phyloP scores from a whole-genome alignment of 2,329 filamentous ascomycete species.

The Xylariaceae sp. region DNA sequence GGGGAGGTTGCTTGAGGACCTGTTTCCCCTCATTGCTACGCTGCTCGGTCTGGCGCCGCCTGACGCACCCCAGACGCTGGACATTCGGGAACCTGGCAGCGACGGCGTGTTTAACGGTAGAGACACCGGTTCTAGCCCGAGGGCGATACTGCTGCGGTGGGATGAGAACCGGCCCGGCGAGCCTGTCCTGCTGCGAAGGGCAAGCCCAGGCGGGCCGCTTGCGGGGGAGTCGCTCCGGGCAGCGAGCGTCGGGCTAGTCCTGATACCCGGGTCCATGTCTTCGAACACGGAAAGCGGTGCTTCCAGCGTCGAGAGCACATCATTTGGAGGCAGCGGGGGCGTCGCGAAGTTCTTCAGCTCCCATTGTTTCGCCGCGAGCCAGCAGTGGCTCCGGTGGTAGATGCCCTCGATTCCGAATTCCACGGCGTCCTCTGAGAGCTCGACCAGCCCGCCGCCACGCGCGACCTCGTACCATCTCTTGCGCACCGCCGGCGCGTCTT shows the following conservation, averaged over 20 bases:
- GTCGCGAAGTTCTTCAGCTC: slow-evolving; percentile 28
- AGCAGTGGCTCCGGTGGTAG: slow-evolving; percentile 36
- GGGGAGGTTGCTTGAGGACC: slow-evolving; percentile 33
- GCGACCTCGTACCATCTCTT: slow-evolving; percentile 73
- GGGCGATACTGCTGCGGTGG: slow-evolving; percentile 33
- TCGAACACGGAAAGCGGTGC: slow-evolving; percentile 33
- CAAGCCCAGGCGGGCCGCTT: slow-evolving; percentile 26
- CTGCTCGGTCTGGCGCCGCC: slow-evolving; percentile 27
- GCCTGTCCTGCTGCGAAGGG: slow-evolving; percentile 26
- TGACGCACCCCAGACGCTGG: slow-evolving; percentile 27
- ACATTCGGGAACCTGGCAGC: slow-evolving; percentile 26
- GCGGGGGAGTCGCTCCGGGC: slow-evolving; percentile 32
- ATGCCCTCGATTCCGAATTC: slow-evolving; percentile 40
- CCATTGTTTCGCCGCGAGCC: slow-evolving; percentile 35
- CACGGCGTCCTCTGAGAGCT: slow-evolving; percentile 57
- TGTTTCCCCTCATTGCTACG: slow-evolving; percentile 29
- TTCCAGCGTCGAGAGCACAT: slow-evolving; percentile 28
- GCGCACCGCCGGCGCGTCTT: slow-evolving; percentile 58
- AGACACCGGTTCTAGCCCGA: slow-evolving; percentile 33
- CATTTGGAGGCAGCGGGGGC: slow-evolving; percentile 23
- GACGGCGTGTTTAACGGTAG: slow-evolving; percentile 22
- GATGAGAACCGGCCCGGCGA: slow-evolving; percentile 28
- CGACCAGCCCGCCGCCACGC: slow-evolving; percentile 55
- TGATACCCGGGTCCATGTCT: slow-evolving; percentile 29
- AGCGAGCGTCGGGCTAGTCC: slow-evolving; percentile 22